These are phyloP conservation scores for Sclerospora graminicola DNA, from an alignment of 352 stramenopile species.

Conservation along the genomic window DNA sequence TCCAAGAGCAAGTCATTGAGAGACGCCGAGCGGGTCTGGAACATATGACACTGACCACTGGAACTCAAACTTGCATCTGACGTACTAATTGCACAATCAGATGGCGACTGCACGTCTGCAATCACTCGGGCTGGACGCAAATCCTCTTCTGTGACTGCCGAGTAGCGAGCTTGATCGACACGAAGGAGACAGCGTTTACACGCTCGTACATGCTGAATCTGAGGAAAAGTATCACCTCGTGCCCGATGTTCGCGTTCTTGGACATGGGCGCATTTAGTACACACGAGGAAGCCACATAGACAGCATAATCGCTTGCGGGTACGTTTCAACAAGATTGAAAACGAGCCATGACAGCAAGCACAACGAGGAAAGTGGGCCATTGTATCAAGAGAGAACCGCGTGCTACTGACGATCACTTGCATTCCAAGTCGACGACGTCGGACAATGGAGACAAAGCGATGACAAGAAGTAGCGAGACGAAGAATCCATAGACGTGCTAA, in stretches of 20 bases:
- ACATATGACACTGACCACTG: conserved; percentile 6
- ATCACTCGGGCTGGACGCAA: conserved; percentile 21
- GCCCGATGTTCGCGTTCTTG: conserved; percentile 30
- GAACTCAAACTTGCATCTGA: conserved; percentile 8
- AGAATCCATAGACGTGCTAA: conserved; percentile 19
- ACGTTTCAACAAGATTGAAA: conserved; percentile 22
- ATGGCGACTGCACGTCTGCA: conserved; percentile 8
- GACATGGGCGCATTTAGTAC: conserved; percentile 30
- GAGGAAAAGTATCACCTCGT: conserved; percentile 15
- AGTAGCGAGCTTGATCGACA: conserved; percentile 31
- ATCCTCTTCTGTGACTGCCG: conserved; percentile 27
- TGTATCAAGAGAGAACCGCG: conserved; percentile 16
- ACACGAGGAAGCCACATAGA: conserved; percentile 43
- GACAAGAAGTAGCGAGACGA: conserved; percentile 22
- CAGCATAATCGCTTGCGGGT: conserved; percentile 26
- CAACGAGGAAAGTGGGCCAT: conserved; percentile 19
- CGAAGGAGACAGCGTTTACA: conserved; percentile 36
- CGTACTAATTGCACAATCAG: conserved; percentile 8
- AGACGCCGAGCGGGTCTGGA: conserved; percentile 18
- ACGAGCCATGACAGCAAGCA: conserved; percentile 32
- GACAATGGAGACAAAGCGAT: conserved; percentile 30
- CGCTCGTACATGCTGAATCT: conserved; percentile 31
- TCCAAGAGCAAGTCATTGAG: conserved; percentile 25
- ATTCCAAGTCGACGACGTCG: conserved; percentile 35
- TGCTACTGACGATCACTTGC: conserved; percentile 29